Evolutionary conservation across 2,329 filamentous ascomycete species (phyloP), one percentile per base, ranked within the genome.

Genomic region (Mycosphaerelloides madeirae): DNA sequence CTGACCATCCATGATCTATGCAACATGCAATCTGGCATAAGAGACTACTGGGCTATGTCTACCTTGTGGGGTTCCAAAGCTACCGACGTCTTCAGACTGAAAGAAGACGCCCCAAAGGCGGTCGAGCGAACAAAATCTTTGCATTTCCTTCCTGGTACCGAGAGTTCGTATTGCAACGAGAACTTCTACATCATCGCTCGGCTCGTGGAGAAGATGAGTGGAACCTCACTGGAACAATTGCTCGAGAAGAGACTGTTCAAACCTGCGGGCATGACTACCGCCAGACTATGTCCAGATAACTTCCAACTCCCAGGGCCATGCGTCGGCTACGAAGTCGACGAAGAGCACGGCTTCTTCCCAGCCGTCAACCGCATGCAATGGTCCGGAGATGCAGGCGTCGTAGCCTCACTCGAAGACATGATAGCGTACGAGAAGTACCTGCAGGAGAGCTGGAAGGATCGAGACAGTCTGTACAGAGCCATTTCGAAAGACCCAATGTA

Each of bases 331-430:
- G 70, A 73, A 49, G 69, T 69, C 3, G 57, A 58, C 13, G 67
- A 68, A 44, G 41, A 61, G 12, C 41, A 48, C 7, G 70, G 70
- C 0, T 72, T 62, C 39, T 49, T 61, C 3, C 56, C 62, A 1
- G 67, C 63, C 3, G 41, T 58, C 11, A 73, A 73, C 41, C 59
- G 60, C 0, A 72, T 73, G 37, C 68, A 73, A 46, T 73, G 70
- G 70, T 63, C 69, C 14, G 70, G 69, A 3, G 70, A 73, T 56
- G 70, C 70, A 5, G 70, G 70, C 6, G 55, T 72, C 11, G 67
- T 66, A 3, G 70, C 68, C 38, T 67, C 68, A 5, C 62, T 73
- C 2, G 53, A 57, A n/a, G 70, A 73, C 49, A 72, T 73, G 70
- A 62, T 72, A 38, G 67, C 67, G 1, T 73, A 71, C 44, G 70